A percentile compares a stretch with the other conserved stretches of the same genome.
These are phyloP conservation scores for Dacryopinax spathularia DNA, from an alignment of 768 basidiomycete genomes.

Conservation along the genomic window DNA sequence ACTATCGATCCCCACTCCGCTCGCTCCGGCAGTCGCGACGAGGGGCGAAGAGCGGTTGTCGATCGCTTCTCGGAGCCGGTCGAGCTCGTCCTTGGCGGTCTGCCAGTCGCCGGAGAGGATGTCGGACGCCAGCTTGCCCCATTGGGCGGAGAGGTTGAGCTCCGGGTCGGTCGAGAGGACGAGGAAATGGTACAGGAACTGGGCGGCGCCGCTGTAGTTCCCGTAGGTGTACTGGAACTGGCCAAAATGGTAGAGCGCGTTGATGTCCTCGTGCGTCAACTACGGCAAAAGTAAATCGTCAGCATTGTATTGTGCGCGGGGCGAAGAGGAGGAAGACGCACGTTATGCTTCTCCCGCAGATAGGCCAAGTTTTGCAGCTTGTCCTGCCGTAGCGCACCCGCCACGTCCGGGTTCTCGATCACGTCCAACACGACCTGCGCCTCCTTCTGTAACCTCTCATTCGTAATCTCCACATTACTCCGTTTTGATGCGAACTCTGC, in stretches of 20 bases:
- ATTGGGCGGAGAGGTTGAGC: slow-evolving; percentile 90
- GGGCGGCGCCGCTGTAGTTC: slow-evolving; percentile 89
- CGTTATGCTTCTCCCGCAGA: slow-evolving; percentile 83
- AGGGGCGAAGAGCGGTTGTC: slow-evolving; percentile 57
- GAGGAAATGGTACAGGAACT: slow-evolving; percentile 97
- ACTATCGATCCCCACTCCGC: slow-evolving; percentile 20
- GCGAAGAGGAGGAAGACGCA: slow-evolving; percentile 28
- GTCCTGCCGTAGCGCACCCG: slow-evolving; percentile 84
- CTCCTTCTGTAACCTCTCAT: slow-evolving; percentile 73
- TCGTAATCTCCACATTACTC: slow-evolving; percentile 65
- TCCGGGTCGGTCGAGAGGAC: slow-evolving; percentile 88
- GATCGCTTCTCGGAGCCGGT: slow-evolving; percentile 83
- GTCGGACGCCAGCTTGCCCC: slow-evolving; percentile 96
- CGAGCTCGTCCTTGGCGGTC: slow-evolving; percentile 85
- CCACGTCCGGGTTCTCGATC: slow-evolving; percentile 93
- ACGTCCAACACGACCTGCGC: slow-evolving; percentile 89
- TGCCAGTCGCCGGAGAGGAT: slow-evolving; percentile 94
- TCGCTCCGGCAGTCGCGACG: slow-evolving; percentile 24
- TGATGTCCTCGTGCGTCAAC: slow-evolving; percentile 92
- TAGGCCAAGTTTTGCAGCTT: slow-evolving; percentile 93
- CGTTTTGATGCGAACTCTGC: slow-evolving; percentile 76
- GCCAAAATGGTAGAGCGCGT: slow-evolving; percentile 91
- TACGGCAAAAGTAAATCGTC: slow-evolving; percentile 29
- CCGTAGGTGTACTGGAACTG: slow-evolving; percentile 99
- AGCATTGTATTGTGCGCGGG: background rate